Base-by-base conservation (phyloP, 306 rosid species). In the Sophora flavescens region DNA sequence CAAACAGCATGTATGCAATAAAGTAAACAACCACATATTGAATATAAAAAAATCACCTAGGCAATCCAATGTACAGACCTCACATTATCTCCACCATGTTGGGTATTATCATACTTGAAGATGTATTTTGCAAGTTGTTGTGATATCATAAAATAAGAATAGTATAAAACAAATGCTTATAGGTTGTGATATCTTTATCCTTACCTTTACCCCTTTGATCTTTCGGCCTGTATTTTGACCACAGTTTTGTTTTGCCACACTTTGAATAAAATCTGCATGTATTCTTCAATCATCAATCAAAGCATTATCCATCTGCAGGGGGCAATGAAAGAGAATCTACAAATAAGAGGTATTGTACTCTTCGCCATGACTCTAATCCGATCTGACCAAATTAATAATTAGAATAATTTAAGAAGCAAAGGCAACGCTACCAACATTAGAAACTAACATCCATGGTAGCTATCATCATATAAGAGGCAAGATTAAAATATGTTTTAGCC, bases 241-340 rank as follows among this genome's bases (percentile, higher is more conserved):
- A 95, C 28, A 95, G 74, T 88, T 89, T 22, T 22, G 22, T 22
- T 22, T 95, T 53, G 97, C 63, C 63, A 95, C 97, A 84, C 95
- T 92, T 77, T 92, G 98, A 86, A 97, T 92, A 89, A 95, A 95
- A 86, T 95, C 99, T 58, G 92, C 99, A 63, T 92, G 98, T 82
- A 95, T 92, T 84, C 98, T 90, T 79, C 97, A 86, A 74, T 95
- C 99, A 82, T 95, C 99, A 83, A 95, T 95, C 85, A 95, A 74
- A 62, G 97, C 96, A 79, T 92, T 95, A 86, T 92, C 99, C 98
- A 95, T 95, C 99, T 95, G 80, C 81, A 67, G 52, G 52, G 76
- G 60, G 63, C 61, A 84, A 45, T 57, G 16, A 30, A 77, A 68
- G 63, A 51, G 41, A 69, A 22, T 22, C 22, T 1, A 22, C 22